These are phyloP conservation scores for Blastocystis sp. DNA, from an alignment of 352 stramenopile species.

Conservation along the genomic window DNA sequence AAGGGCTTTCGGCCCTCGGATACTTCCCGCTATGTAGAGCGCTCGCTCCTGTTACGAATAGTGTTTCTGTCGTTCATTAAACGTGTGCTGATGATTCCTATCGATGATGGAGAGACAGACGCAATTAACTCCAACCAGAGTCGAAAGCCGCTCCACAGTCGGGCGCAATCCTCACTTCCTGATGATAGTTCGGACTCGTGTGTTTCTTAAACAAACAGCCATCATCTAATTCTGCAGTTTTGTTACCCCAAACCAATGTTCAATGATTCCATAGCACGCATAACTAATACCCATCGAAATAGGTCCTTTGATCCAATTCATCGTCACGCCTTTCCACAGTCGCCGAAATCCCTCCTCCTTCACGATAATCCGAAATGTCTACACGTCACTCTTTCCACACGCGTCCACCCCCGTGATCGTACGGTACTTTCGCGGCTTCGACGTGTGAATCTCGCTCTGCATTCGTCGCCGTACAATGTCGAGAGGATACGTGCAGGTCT, in stretches of 20 bases:
- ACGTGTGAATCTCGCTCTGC: conserved; percentile 73
- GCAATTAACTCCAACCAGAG: neutral
- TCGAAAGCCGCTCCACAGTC: neutral
- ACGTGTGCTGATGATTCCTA: conserved; percentile 7
- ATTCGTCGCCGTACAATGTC: conserved; percentile 77
- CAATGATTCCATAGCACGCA: conserved; percentile 76
- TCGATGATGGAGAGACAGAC: neutral
- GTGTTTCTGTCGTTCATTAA: conserved; percentile 30
- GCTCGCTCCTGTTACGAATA: neutral
- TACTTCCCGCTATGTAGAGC: neutral
- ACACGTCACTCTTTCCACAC: conserved; percentile 64
- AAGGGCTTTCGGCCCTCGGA: neutral
- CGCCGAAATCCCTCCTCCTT: conserved; percentile 72
- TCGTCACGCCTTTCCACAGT: conserved; percentile 78
- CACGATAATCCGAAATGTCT: conserved; percentile 47
- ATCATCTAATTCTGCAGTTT: conserved; percentile 60
- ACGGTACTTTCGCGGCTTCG: conserved; percentile 64
- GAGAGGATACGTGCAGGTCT: conserved; percentile 77
- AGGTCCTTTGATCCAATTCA: conserved; percentile 83
- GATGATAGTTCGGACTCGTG: neutral
- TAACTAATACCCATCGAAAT: conserved; percentile 79
- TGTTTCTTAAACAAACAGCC: neutral
- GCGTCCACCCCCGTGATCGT: conserved; percentile 65
- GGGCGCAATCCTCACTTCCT: neutral
- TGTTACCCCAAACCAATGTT: conserved; percentile 65